Percentiles rank a stretch among this genome's conserved stretches.
These are phyloP conservation scores for Botrytis deweyae DNA, from an alignment of 2,329 filamentous ascomycete species.

Conservation along the genomic window DNA sequence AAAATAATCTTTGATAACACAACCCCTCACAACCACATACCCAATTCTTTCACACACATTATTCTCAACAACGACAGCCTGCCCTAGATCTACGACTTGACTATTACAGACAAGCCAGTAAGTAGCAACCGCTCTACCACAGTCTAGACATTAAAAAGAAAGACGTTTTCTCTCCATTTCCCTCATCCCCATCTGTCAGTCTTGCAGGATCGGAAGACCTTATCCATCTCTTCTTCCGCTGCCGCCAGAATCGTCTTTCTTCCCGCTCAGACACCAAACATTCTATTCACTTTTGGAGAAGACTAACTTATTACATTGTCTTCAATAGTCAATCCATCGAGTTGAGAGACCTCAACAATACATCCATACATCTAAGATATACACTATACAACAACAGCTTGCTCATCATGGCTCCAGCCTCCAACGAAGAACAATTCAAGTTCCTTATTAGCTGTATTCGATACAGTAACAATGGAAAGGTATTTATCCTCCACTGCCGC, in stretches of 20 bases:
- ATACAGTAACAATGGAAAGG: slow-evolving; percentile 59
- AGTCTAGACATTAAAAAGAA: slow-evolving; percentile 28
- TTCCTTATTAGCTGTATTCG: slow-evolving; percentile 68
- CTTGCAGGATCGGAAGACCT: slow-evolving; percentile 20
- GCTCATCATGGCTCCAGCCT: slow-evolving; percentile 49
- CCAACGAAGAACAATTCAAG: slow-evolving; percentile 58
- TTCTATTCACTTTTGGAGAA: not conserved
- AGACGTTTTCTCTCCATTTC: slow-evolving; percentile 26
- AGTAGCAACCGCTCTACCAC: slow-evolving; percentile 5
- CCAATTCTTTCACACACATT: not conserved
- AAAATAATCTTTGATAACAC: not conserved
- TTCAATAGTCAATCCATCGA: not conserved
- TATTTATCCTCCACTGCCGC: slow-evolving; percentile 39
- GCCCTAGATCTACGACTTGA: slow-evolving; percentile 28
- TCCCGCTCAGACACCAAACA: not conserved
- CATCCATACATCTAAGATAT: not conserved
- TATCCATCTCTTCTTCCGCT: not conserved
- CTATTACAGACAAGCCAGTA: slow-evolving; percentile 30
- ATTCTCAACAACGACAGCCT: slow-evolving; percentile 10
- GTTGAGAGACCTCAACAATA: not conserved
- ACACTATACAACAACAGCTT: not conserved
- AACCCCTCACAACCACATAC: not conserved
- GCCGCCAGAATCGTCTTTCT: not conserved
- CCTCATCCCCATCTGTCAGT: slow-evolving; percentile 21
- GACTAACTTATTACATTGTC: not conserved